Percentiles rank a stretch among this genome's conserved stretches.
These are phyloP conservation scores for Sergeia podlipaevii DNA, from an alignment of 208 protist genomes.

Conservation along the genomic window DNA sequence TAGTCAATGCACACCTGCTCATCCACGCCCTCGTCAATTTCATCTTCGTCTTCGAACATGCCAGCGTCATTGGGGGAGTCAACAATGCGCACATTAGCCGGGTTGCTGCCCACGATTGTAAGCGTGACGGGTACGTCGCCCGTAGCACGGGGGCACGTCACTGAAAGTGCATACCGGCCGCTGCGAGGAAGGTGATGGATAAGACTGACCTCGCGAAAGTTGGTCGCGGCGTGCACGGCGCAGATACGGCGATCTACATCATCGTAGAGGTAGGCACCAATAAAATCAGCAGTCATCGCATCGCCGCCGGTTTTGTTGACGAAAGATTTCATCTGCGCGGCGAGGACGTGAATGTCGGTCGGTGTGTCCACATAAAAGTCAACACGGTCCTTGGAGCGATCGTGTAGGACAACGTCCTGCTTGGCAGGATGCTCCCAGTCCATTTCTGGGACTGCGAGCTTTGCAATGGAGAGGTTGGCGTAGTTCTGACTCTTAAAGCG, in stretches of 20 bases:
- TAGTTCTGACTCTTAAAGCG: conserved; percentile 37
- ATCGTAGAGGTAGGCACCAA: conserved; percentile 85
- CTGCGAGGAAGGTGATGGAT: conserved; percentile 43
- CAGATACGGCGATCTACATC: conserved; percentile 44
- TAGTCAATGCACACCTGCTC: conserved; percentile 50
- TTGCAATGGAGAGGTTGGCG: conserved; percentile 28
- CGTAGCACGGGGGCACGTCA: conserved; percentile 64
- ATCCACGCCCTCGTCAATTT: conserved; percentile 67
- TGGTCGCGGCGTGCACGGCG: conserved; percentile 68
- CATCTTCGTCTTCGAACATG: conserved; percentile 73
- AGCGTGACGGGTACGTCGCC: conserved; percentile 47
- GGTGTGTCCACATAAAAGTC: conserved; percentile 77
- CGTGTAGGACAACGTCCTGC: conserved; percentile 21
- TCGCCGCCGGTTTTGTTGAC: conserved; percentile 36
- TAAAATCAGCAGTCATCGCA: conserved; percentile 73
- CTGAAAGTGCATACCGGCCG: conserved; percentile 62
- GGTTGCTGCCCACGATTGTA: conserved; percentile 32
- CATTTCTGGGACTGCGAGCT: conserved; percentile 32
- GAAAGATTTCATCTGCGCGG: conserved; percentile 60
- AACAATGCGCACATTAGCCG: conserved; percentile 53
- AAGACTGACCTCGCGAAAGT: conserved; percentile 81
- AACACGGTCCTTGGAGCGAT: conserved; percentile 52
- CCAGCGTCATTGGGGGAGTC: conserved; percentile 53
- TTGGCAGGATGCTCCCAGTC: conserved; percentile 36
- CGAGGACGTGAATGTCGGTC: conserved; percentile 64